Percentiles rank a stretch among this genome's conserved stretches.
Conservation (phyloP, 257 asterid species). For the Pogostemon cablin region DNA sequence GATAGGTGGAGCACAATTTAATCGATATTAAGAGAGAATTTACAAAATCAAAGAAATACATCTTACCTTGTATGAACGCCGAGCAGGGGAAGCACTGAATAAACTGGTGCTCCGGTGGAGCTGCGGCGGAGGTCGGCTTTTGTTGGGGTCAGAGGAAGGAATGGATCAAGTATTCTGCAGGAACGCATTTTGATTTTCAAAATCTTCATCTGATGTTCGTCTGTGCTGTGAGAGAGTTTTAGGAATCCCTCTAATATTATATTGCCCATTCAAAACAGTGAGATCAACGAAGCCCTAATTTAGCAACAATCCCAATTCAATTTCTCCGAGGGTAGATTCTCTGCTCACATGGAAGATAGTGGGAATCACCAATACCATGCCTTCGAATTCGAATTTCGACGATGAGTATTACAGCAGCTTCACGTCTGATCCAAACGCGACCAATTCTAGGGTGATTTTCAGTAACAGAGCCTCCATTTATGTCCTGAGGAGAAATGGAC, state of each 20-base stretch:
- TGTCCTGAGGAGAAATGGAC: constrained; percentile 37
- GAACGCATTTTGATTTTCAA: constrained; percentile 17
- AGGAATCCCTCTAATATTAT: constrained; percentile 39
- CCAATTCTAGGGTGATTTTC: constrained; percentile 43
- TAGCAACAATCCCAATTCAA: constrained; percentile 32
- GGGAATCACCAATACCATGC: constrained; percentile 44
- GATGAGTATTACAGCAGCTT: constrained; percentile 43
- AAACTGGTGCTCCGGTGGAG: no score
- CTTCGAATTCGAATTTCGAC: constrained; percentile 33
- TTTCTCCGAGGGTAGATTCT: constrained; percentile 55
- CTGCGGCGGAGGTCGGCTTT: no score
- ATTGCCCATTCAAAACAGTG: constrained; percentile 40
- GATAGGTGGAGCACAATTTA: no score
- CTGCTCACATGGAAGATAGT: constrained; percentile 31
- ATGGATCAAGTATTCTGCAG: no score
- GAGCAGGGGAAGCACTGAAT: no score
- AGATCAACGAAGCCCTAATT: constrained; percentile 28
- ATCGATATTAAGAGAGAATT: no score
- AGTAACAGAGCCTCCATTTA: constrained; percentile 34
- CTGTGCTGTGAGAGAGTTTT: constrained; percentile 59
- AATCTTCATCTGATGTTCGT: constrained; percentile 41
- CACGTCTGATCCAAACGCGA: constrained; percentile 33
- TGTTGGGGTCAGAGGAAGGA: no score
- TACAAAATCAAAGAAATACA: no score
- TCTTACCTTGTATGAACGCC: no score